phyloP scores from a whole-genome alignment of 2,329 filamentous ascomycete genomes.

The Epichloe sylvatica region DNA sequence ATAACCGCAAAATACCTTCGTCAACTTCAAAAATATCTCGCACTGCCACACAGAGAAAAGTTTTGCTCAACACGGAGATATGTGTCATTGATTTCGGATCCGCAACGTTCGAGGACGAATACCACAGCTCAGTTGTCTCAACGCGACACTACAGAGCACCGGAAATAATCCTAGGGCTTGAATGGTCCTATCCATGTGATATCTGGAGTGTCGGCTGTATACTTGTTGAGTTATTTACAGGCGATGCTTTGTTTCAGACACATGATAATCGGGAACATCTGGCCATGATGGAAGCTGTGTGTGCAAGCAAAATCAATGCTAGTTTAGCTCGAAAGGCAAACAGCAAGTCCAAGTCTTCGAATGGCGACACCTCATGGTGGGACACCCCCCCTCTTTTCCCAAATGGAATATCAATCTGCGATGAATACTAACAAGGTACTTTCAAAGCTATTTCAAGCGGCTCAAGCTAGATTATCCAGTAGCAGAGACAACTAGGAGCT shows the following conservation, averaged over 20 bases:
- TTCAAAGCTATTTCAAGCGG: slow-evolving; percentile 49
- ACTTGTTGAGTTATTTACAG: slow-evolving; percentile 57
- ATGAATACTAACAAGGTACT: too few relatives aligned
- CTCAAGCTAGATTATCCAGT: slow-evolving; percentile 52
- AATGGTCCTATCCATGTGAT: slow-evolving; percentile 59
- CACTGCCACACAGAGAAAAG: slow-evolving; percentile 44
- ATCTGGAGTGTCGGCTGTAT: slow-evolving; percentile 66
- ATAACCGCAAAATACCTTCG: slow-evolving; percentile 55
- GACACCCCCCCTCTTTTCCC: slow-evolving; percentile 13
- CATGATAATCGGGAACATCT: slow-evolving; percentile 60
- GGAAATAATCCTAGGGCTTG: slow-evolving; percentile 56
- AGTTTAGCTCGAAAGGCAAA: too few relatives aligned
- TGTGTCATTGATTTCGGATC: slow-evolving; percentile 59
- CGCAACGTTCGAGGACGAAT: slow-evolving; percentile 59
- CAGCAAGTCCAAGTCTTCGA: too few relatives aligned
- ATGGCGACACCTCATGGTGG: slow-evolving; percentile 20
- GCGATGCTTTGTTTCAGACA: slow-evolving; percentile 57
- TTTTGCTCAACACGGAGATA: slow-evolving; percentile 55
- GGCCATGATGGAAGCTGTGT: slow-evolving; percentile 61
- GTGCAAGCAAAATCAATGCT: too few relatives aligned
- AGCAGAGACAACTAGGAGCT: slow-evolving; percentile 48
- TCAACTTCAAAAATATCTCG: slow-evolving; percentile 28
- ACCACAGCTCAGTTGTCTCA: slow-evolving; percentile 57
- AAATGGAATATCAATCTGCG: too few relatives aligned
- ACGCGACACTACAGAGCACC: slow-evolving; percentile 57